A percentile compares a stretch with the other conserved stretches of the same genome.
Evolutionary conservation across 345 rosid species (phyloP).

Genomic region (Heritiera fomes): DNA sequence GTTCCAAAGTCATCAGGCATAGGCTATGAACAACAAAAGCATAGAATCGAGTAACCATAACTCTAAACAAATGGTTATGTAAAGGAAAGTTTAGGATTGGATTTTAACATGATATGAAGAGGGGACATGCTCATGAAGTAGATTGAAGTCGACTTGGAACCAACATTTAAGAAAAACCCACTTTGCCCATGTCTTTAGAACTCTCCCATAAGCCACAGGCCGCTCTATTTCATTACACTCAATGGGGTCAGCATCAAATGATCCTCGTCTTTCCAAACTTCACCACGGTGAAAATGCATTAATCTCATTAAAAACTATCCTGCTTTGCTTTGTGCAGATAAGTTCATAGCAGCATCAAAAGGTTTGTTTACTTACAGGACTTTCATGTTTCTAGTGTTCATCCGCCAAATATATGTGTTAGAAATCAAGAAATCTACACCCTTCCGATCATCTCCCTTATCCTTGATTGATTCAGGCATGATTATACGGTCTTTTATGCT

Average conservation of each 20-base stretch:
- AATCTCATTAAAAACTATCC: neutral
- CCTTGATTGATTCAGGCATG: conserved; percentile 54
- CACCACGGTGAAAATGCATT: neutral
- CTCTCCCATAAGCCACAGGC: conserved; percentile 49
- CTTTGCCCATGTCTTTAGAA: conserved; percentile 57
- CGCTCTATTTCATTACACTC: conserved; percentile 54
- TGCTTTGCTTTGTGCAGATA: neutral
- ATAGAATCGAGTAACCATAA: too few species aligned
- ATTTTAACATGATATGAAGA: conserved; percentile 49
- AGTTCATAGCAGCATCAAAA: neutral
- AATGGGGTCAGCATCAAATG: conserved; percentile 48
- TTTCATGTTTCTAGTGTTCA: conserved; percentile 40
- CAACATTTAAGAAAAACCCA: conserved; percentile 75
- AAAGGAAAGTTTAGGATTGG: conserved; percentile 15
- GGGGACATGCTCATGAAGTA: conserved; percentile 36
- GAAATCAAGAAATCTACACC: conserved; percentile 52
- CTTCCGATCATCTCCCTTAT: conserved; percentile 57
- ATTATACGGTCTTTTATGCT: conserved; percentile 44
- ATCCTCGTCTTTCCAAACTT: conserved; percentile 46
- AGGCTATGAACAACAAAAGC: neutral
- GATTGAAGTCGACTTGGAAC: conserved; percentile 51
- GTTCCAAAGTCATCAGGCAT: neutral
- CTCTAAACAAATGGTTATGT: conserved; percentile 14
- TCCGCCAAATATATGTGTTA: conserved; percentile 71
- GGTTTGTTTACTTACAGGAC: conserved; percentile 39